These are phyloP conservation scores for Chrysophaeum taylorii DNA, from an alignment of 352 stramenopile genomes.

Conservation along the genomic window DNA sequence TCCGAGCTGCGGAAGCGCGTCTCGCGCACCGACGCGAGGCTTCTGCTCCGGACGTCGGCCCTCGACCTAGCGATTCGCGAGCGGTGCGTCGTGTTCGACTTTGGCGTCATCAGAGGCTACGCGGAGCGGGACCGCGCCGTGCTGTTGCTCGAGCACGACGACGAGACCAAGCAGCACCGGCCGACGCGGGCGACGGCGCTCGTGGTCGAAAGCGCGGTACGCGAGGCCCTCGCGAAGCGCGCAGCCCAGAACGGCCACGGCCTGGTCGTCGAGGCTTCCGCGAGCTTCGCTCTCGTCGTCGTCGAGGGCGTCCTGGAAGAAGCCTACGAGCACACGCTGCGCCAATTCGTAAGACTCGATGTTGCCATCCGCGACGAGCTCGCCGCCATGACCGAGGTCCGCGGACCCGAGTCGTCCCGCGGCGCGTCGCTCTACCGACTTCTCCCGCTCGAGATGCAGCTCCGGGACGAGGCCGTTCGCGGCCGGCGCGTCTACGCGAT, in stretches of 20 bases:
- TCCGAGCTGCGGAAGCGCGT: background rate
- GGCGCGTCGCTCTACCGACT: background rate
- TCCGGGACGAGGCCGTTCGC: background rate
- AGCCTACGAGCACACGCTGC: background rate
- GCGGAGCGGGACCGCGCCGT: background rate
- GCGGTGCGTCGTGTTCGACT: background rate
- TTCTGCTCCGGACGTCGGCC: background rate
- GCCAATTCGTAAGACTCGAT: background rate
- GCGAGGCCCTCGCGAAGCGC: no score
- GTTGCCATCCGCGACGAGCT: background rate
- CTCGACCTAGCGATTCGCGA: background rate
- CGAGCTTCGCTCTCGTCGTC: background rate
- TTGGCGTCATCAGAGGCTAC: background rate
- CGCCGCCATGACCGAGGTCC: background rate
- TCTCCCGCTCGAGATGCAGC: background rate
- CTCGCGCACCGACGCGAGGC: background rate
- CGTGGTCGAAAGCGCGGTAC: background rate
- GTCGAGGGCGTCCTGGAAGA: background rate
- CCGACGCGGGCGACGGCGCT: no score
- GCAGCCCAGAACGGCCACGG: no score
- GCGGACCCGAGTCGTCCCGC: no score
- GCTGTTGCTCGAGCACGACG: background rate
- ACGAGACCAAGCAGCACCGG: background rate
- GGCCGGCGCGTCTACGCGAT: background rate
- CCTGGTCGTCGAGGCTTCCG: no score